A percentile compares a stretch with the other conserved stretches of the same genome.
phyloP scores from a whole-genome alignment of 2,329 filamentous ascomycete species.

The Colletotrichum viniferum region DNA sequence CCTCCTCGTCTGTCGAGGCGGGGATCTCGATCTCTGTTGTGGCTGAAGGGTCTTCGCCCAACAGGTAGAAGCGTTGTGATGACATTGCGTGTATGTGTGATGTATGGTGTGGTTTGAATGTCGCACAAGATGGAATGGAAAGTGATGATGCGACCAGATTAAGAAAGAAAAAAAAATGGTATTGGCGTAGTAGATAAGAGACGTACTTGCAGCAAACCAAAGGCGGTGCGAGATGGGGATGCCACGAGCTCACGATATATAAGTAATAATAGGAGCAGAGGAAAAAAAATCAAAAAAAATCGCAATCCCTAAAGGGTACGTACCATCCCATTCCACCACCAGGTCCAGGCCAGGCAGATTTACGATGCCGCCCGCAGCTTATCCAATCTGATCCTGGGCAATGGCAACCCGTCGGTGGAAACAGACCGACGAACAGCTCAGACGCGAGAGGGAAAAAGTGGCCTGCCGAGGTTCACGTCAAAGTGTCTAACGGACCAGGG shows the following conservation, averaged over 20 bases:
- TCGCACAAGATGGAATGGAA: neutral
- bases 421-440: neutral
- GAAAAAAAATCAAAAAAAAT: neutral
- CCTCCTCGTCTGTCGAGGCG: slow-evolving; percentile 36
- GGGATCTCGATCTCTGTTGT: slow-evolving; percentile 41
- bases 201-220: neutral
- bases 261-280: neutral
- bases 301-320: neutral
- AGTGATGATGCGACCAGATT: neutral
- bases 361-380: neutral
- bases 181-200: neutral
- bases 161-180: neutral
- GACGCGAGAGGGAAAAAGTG: neutral
- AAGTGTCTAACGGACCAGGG: neutral
- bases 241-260: slow-evolving; percentile 14
- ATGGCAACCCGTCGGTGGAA: slow-evolving; percentile 1
- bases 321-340: neutral
- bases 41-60: slow-evolving; percentile 42
- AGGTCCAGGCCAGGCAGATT: neutral
- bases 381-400: slow-evolving; percentile 3
- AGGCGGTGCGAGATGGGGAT: neutral
- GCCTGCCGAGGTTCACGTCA: slow-evolving; percentile 19
- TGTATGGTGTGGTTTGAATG: neutral
- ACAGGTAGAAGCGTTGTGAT: slow-evolving; percentile 43
- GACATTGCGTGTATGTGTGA: slow-evolving; percentile 31